Conservation (phyloP, 176 grass and related monocot genomes). For the Musa beccarii region DNA sequence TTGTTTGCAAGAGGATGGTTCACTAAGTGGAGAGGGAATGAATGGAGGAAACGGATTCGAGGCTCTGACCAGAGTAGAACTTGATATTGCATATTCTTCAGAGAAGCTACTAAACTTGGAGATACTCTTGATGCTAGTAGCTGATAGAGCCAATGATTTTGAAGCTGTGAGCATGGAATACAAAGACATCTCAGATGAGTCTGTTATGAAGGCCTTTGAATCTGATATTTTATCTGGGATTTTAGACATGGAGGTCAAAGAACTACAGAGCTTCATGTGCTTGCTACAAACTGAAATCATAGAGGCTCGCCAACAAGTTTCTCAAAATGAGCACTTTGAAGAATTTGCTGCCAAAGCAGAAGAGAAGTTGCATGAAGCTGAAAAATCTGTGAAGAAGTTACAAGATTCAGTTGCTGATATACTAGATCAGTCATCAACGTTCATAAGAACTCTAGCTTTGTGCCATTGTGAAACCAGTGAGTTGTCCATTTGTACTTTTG, state of each 20-base stretch:
- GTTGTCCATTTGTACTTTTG: not conserved
- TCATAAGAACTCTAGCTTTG: conserved; percentile 46
- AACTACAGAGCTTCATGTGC: conserved; percentile 54
- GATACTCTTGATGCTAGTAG: conserved; percentile 79
- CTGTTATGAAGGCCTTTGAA: conserved; percentile 49
- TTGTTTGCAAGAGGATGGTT: conserved; percentile 15
- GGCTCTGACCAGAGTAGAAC: conserved; percentile 49
- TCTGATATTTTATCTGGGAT: conserved; percentile 50
- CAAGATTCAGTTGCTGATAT: conserved; percentile 68
- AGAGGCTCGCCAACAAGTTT: conserved; percentile 31
- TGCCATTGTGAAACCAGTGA: conserved; percentile 42
- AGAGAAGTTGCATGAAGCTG: conserved; percentile 45
- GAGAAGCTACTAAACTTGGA: conserved; percentile 82
- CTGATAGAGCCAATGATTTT: conserved; percentile 39
- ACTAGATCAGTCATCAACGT: conserved; percentile 49
- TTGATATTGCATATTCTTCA: conserved; percentile 64
- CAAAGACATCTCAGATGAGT: conserved; percentile 37
- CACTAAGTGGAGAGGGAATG: conserved; percentile 1
- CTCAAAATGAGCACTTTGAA: conserved; percentile 16
- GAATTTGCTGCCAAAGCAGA: conserved; percentile 36
- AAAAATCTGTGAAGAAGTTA: conserved; percentile 48
- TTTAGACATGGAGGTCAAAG: conserved; percentile 62
- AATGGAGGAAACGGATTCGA: conserved; percentile 33
- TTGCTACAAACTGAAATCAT: conserved; percentile 55
- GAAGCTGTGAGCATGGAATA: conserved; percentile 37